These are phyloP conservation scores for Rusavskia elegans DNA, from an alignment of 495 filamentous ascomycete genomes.

Conservation along the genomic window DNA sequence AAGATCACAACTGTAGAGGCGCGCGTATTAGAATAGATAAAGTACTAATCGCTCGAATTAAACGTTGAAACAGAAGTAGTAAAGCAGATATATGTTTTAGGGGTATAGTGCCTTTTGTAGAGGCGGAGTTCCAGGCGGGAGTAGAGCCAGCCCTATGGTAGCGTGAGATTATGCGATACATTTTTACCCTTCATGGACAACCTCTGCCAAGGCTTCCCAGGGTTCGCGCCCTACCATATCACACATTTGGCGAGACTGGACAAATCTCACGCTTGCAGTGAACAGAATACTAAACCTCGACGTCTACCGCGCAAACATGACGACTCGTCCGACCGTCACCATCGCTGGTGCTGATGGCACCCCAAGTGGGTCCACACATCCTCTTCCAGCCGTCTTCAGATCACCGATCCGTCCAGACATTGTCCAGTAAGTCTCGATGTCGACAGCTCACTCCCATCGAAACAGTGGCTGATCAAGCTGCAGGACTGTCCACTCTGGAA, in stretches of 20 bases:
- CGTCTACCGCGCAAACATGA: slow-evolving; percentile 47
- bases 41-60: no score
- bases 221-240: not conserved
- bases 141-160: no score
- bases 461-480: slow-evolving; percentile 21
- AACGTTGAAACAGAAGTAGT: no score
- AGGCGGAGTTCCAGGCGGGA: no score
- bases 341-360: slow-evolving; percentile 87
- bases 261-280: no score
- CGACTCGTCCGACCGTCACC: slow-evolving; percentile 86
- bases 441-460: not conserved
- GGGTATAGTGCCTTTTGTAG: no score
- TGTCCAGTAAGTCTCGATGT: slow-evolving; percentile 53
- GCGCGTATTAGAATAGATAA: no score
- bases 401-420: slow-evolving; percentile 96
- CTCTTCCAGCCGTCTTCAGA: slow-evolving; percentile 88
- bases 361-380: slow-evolving; percentile 68
- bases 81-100: no score
- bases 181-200: no score
- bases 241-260: no score
- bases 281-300: slow-evolving; percentile 3
- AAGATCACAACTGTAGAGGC: no score
- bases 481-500: slow-evolving; percentile 84
- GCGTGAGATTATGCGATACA: no score
- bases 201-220: not conserved